phyloP scores from a whole-genome alignment of 768 basidiomycete genomes.

The Harrya chromipes region DNA sequence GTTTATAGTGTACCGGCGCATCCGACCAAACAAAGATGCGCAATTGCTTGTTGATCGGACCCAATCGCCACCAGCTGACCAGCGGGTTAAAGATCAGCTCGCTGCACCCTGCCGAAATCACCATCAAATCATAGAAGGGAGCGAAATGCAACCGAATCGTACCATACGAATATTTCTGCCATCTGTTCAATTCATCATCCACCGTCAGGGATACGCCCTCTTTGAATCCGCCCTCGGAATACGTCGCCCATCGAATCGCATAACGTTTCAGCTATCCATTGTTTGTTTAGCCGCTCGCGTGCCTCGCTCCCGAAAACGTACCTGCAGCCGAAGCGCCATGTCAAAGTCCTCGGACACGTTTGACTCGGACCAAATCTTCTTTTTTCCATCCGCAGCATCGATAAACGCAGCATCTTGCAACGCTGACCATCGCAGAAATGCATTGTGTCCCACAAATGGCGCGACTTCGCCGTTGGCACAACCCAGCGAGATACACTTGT shows the following conservation, averaged over 20 bases:
- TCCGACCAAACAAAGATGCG: constrained; percentile 74
- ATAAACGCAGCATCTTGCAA: constrained; percentile 81
- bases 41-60: constrained; percentile 82
- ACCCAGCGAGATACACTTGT: constrained; percentile 76
- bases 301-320: constrained; percentile 18
- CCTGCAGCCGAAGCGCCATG: constrained; percentile 58
- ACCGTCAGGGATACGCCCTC: constrained; percentile 92
- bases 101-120: constrained; percentile 20
- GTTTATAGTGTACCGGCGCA: constrained; percentile 80
- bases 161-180: constrained; percentile 88
- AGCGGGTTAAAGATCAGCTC: constrained; percentile 85
- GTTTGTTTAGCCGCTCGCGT: constrained; percentile 21
- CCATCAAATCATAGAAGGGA: neutral
- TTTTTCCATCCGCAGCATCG: constrained; percentile 49
- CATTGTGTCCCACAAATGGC: constrained; percentile 86
- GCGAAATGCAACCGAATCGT: constrained; percentile 39
- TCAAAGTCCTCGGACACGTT: constrained; percentile 72
- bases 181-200: constrained; percentile 90
- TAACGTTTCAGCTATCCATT: constrained; percentile 19
- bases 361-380: constrained; percentile 71
- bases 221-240: constrained; percentile 84
- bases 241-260: constrained; percentile 66
- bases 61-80: constrained; percentile 68
- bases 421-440: constrained; percentile 87
- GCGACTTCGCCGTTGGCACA: constrained; percentile 74